phyloP scores from a whole-genome alignment of 139 green algal genomes.

The Diplosphaera chodatii region DNA sequence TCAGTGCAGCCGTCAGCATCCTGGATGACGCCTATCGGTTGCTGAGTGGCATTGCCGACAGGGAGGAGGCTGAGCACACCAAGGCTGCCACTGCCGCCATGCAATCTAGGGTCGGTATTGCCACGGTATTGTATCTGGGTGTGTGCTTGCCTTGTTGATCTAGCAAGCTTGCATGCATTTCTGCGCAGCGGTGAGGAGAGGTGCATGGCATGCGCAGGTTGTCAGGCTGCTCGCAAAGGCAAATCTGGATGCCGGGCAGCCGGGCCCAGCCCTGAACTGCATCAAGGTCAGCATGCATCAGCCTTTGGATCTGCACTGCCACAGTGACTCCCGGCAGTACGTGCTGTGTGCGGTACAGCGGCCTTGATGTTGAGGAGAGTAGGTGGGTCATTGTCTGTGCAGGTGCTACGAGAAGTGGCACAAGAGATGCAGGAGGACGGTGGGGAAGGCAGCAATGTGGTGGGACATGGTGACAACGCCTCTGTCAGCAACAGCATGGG shows the following conservation, averaged over 20 bases:
- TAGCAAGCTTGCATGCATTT: no score
- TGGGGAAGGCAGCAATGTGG: not conserved
- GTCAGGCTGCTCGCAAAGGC: not conserved
- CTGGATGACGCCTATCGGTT: not conserved
- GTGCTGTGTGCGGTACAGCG: no score
- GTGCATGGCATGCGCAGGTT: not conserved
- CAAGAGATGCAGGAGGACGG: not conserved
- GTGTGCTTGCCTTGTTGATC: no score
- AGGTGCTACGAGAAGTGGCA: not conserved
- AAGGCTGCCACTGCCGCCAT: not conserved
- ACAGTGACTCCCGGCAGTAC: no score
- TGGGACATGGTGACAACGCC: no score
- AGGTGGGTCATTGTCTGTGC: no score
- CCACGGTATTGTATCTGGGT: no score
- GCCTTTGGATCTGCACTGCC: no score
- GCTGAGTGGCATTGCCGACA: not conserved
- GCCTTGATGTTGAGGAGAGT: no score
- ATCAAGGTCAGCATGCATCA: no score
- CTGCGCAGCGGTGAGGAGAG: no score
- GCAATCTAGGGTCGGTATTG: not conserved
- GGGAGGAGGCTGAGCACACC: not conserved
- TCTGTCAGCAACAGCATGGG: no score
- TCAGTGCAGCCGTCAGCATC: not conserved
- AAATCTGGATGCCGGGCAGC: not conserved
- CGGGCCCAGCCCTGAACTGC: not conserved